Percentiles rank a stretch among this genome's conserved stretches.
phyloP scores from a whole-genome alignment of 805 yeast genomes.

The Candida taoyuanica region DNA sequence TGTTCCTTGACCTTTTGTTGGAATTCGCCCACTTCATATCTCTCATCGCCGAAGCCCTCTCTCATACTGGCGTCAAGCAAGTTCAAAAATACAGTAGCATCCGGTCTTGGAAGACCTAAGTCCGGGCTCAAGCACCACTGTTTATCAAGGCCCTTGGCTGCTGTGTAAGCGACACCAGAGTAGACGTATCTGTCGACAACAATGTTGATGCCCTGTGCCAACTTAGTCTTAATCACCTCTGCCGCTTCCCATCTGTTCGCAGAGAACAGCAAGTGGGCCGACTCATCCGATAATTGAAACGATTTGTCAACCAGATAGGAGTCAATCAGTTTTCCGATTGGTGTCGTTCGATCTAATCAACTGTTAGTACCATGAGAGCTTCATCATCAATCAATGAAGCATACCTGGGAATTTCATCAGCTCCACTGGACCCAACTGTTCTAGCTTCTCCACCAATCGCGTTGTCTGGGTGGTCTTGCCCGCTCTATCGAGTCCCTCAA shows the following conservation, averaged over 20 bases:
- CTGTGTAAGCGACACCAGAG: slow-evolving; percentile 89
- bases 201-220: slow-evolving; percentile 53
- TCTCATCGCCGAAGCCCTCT: slow-evolving; percentile 89
- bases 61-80: slow-evolving; percentile 47
- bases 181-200: slow-evolving; percentile 85
- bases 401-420: slow-evolving; percentile 70
- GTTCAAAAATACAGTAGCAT: slow-evolving; percentile 71
- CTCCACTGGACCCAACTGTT: slow-evolving; percentile 33
- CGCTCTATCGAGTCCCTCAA: slow-evolving; percentile 93
- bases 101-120: slow-evolving; percentile 82
- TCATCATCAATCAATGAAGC: slow-evolving; percentile 5
- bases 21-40: slow-evolving; percentile 74
- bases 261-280: slow-evolving; percentile 82
- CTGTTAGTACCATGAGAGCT: background rate
- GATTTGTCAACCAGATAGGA: slow-evolving; percentile 53
- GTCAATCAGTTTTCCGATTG: slow-evolving; percentile 76
- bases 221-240: slow-evolving; percentile 37
- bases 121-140: slow-evolving; percentile 85
- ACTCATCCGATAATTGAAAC: slow-evolving; percentile 59
- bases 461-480: slow-evolving; percentile 87
- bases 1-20: slow-evolving; percentile 65
- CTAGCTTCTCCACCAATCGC: slow-evolving; percentile 31
- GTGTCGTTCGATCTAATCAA: slow-evolving; percentile 61
- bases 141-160: slow-evolving; percentile 71
- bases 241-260: slow-evolving; percentile 93